phyloP scores from a whole-genome alignment of 1,284 basidiomycete species.

The Jaminaea rosea region DNA sequence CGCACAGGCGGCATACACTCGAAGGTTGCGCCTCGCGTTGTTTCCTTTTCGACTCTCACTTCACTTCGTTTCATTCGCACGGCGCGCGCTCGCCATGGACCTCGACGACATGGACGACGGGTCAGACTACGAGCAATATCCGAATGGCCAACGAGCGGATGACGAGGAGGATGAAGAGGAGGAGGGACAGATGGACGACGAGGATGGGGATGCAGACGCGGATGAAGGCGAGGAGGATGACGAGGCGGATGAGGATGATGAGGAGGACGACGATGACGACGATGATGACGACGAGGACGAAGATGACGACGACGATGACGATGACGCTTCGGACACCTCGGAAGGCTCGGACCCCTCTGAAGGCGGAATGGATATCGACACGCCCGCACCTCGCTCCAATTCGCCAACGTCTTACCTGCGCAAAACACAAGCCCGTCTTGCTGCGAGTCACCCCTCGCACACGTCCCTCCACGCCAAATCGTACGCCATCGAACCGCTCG shows the following conservation, averaged over 20 bases:
- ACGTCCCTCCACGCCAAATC: slow-evolving; percentile 6
- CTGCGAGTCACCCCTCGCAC: slow-evolving; percentile 4
- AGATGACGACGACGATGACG: slow-evolving; percentile 5
- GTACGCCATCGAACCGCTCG: slow-evolving; percentile 70
- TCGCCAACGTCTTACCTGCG: slow-evolving; percentile 3
- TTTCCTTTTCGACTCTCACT: no score
- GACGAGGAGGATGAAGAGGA: slow-evolving; percentile 1
- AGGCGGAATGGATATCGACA: background rate
- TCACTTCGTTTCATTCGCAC: no score
- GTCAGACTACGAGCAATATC: background rate
- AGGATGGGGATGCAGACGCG: slow-evolving; percentile 3
- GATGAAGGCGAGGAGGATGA: background rate
- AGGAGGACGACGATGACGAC: background rate
- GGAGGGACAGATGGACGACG: slow-evolving; percentile 2
- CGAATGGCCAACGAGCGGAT: slow-evolving; percentile 7
- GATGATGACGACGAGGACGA: slow-evolving; percentile 6
- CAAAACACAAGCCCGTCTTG: slow-evolving; percentile 5
- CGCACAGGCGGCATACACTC: no score
- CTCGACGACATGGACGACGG: background rate
- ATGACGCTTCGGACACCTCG: background rate
- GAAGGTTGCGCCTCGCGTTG: no score
- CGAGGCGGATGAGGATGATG: background rate
- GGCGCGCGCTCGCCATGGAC: no score
- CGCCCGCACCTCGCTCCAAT: background rate
- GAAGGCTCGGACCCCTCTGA: no score